These are phyloP conservation scores for Cutaneotrichosporon cyanovorans DNA, from an alignment of 1,284 basidiomycete genomes.

Conservation along the genomic window DNA sequence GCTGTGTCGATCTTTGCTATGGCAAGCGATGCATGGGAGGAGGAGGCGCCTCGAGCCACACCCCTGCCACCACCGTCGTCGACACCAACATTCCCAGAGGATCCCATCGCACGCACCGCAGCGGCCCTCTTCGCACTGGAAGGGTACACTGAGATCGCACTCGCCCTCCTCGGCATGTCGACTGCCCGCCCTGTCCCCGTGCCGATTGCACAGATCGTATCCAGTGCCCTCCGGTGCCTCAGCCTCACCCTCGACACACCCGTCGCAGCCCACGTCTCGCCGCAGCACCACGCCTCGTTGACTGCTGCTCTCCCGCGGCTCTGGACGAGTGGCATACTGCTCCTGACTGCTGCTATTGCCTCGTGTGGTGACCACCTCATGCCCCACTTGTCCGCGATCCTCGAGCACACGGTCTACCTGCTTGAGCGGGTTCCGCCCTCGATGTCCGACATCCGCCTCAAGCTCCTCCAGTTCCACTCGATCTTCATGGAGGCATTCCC, in stretches of 20 bases:
- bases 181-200: conserved; percentile 62
- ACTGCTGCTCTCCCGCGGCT: conserved; percentile 29
- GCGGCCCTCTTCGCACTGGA: conserved; percentile 24
- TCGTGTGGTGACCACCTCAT: conserved; percentile 38
- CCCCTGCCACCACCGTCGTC: conserved; percentile 5
- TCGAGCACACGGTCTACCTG: conserved; percentile 40
- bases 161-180: conserved; percentile 49
- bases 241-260: conserved; percentile 55
- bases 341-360: conserved; percentile 25
- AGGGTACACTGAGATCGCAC: conserved; percentile 27
- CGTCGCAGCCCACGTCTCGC: conserved; percentile 42
- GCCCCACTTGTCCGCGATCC: conserved; percentile 34
- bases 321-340: conserved; percentile 33
- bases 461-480: conserved; percentile 34
- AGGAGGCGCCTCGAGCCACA: conserved; percentile 18
- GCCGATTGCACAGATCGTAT: conserved; percentile 55
- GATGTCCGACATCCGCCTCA: conserved; percentile 29
- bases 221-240: conserved; percentile 46
- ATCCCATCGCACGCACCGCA: conserved; percentile 21
- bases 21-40: conserved; percentile 31
- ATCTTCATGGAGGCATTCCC: conserved; percentile 30
- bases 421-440: conserved; percentile 25
- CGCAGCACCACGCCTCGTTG: conserved; percentile 34
- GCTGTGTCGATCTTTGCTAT: conserved; percentile 22
- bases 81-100: conserved; percentile 22